Conservation (phyloP, 345 rosid genomes). For the Salix purpurea region DNA sequence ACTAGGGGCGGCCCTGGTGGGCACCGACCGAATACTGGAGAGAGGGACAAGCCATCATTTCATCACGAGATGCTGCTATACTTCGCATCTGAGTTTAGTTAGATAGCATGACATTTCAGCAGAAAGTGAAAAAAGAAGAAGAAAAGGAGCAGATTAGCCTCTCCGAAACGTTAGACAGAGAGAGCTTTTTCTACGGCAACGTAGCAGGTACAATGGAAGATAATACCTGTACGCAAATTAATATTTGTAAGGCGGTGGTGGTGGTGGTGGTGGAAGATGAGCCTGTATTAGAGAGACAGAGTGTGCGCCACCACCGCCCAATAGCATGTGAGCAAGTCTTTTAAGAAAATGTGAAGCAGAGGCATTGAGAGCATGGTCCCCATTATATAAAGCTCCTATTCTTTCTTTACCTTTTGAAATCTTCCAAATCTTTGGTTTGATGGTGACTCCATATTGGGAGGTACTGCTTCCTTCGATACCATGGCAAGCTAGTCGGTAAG, state of each 20-base stretch:
- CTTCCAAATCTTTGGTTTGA: background rate
- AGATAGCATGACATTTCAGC: background rate
- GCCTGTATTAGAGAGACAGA: background rate
- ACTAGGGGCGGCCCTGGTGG: background rate
- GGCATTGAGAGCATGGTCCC: background rate
- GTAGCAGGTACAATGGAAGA: background rate
- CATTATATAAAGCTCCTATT: background rate
- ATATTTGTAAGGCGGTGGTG: background rate
- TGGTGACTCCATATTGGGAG: background rate
- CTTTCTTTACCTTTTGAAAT: background rate
- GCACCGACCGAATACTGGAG: background rate
- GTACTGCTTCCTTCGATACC: background rate
- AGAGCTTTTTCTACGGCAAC: background rate
- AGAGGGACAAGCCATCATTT: background rate
- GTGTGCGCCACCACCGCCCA: background rate
- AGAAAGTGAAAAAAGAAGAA: background rate
- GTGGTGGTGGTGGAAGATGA: background rate
- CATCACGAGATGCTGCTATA: background rate
- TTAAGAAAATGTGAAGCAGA: background rate
- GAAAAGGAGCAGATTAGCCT: background rate
- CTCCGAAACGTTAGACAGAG: background rate
- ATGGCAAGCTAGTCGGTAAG: background rate
- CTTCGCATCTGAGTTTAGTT: background rate
- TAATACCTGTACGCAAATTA: background rate
- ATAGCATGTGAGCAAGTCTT: background rate